These are phyloP conservation scores for Pythium rishiriense DNA, from an alignment of 352 stramenopile species.

Conservation along the genomic window DNA sequence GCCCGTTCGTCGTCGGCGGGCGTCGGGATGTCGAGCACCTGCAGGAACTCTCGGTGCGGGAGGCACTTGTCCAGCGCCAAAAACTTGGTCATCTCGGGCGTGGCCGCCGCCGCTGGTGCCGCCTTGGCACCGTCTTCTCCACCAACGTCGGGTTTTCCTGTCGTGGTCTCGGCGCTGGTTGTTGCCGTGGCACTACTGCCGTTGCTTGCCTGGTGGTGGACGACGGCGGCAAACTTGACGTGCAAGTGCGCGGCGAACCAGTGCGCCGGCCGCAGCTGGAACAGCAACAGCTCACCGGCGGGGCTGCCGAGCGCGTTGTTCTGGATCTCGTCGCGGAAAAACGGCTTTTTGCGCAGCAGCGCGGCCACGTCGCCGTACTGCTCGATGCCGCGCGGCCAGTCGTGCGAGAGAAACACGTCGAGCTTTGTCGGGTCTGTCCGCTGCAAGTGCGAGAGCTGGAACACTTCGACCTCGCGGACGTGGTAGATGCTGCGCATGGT, in stretches of 20 bases:
- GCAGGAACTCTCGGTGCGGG: conserved; percentile 93
- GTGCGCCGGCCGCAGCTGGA: conserved; percentile 89
- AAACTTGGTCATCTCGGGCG: conserved; percentile 86
- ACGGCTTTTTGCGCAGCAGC: conserved; percentile 94
- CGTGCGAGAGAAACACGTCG: conserved; percentile 96
- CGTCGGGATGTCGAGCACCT: conserved; percentile 87
- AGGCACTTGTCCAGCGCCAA: conserved; percentile 99
- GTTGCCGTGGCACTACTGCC: not conserved
- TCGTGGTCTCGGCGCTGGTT: not conserved
- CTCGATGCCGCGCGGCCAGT: conserved; percentile 98
- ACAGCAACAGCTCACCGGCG: conserved; percentile 91
- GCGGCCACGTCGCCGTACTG: conserved; percentile 90
- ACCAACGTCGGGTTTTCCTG: not conserved
- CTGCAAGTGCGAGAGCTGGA: conserved; percentile 96
- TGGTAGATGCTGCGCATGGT: conserved; percentile 86
- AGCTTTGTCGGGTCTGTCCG: conserved; percentile 63
- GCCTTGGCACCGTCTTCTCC: not conserved
- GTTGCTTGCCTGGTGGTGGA: conserved; percentile 61
- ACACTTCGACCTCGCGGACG: conserved; percentile 90
- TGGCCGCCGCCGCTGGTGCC: not conserved
- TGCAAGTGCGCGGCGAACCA: conserved; percentile 99
- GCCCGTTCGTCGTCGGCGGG: not conserved
- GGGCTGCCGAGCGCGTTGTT: conserved; percentile 93
- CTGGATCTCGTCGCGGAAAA: conserved; percentile 94
- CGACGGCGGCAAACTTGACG: conserved; percentile 97